A percentile compares a stretch with the other conserved stretches of the same genome.
Conservation (phyloP, 495 filamentous ascomycete species). For the Aspergillus leporis region DNA sequence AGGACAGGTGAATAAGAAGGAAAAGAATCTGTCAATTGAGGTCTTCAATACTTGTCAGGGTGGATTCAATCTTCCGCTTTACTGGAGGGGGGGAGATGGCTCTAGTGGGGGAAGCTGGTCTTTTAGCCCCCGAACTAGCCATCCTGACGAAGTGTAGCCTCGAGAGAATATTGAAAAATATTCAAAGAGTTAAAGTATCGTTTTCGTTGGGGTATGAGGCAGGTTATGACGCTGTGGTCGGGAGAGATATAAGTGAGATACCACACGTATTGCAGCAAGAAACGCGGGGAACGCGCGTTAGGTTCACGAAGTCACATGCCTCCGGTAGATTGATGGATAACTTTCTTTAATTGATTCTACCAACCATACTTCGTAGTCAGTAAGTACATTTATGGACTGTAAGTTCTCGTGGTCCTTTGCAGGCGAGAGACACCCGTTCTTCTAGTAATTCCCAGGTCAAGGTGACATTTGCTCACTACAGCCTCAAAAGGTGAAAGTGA, state of each 20-base stretch:
- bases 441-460: too few relatives aligned
- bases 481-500: too few relatives aligned
- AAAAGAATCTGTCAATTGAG: neutral
- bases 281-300: conserved; percentile 30
- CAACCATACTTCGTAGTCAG: too few relatives aligned
- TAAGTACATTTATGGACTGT: too few relatives aligned
- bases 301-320: conserved; percentile 50
- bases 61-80: conserved; percentile 64
- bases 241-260: neutral
- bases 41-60: conserved; percentile 63
- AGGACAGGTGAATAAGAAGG: neutral
- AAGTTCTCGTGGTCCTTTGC: too few relatives aligned
- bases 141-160: conserved; percentile 27
- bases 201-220: neutral
- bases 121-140: conserved; percentile 35
- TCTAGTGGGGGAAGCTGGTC: conserved; percentile 35
- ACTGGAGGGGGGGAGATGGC: conserved; percentile 48
- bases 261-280: too few relatives aligned
- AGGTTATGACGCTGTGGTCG: neutral
- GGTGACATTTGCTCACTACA: too few relatives aligned
- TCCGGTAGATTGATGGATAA: neutral
- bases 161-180: conserved; percentile 12
- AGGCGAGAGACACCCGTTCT: too few relatives aligned
- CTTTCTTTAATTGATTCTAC: neutral
- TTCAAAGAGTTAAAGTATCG: neutral